Evolutionary conservation across 805 yeast species (phyloP).

Genomic region (Cephaloascus albidus): DNA sequence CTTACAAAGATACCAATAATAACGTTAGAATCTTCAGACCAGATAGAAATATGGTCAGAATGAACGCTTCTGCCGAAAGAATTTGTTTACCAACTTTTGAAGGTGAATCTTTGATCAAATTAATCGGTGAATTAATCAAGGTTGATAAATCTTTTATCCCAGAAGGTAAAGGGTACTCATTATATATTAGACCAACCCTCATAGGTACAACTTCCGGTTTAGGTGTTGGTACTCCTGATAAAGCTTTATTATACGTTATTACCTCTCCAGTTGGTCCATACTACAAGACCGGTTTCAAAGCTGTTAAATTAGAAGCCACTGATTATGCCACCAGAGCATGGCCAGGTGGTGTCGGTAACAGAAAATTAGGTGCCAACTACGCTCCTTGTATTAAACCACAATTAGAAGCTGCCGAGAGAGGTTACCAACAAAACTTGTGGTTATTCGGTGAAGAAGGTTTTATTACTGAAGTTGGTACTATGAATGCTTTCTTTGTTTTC

Average conservation of each 20-base stretch:
- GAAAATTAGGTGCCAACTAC: conserved; percentile 93
- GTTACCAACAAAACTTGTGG: conserved; percentile 96
- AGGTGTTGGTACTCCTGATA: conserved; percentile 79
- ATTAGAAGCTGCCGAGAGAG: conserved; percentile 80
- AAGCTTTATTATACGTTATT: conserved; percentile 77
- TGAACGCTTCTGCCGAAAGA: conserved; percentile 83
- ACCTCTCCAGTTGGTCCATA: conserved; percentile 97
- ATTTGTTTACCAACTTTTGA: conserved; percentile 87
- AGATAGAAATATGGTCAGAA: conserved; percentile 83
- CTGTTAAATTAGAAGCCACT: conserved; percentile 89
- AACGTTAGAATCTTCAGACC: conserved; percentile 81
- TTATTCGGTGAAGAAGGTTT: conserved; percentile 79
- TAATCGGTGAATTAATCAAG: conserved; percentile 67
- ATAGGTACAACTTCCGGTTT: conserved; percentile 87
- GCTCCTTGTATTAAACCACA: conserved; percentile 95
- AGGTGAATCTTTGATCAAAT: conserved; percentile 62
- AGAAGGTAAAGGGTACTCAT: conserved; percentile 76
- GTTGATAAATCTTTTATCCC: conserved; percentile 79
- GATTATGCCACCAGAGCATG: conserved; percentile 96
- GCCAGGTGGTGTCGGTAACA: conserved; percentile 99
- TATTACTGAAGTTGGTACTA: conserved; percentile 95
- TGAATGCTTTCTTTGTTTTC: conserved; percentile 90
- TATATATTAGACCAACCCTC: conserved; percentile 90
- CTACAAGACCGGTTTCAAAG: conserved; percentile 86
- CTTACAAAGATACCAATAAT: conserved; percentile 61